Base-by-base conservation (phyloP, 2,329 filamentous ascomycete species). In the Aspergillus thermomutatus region DNA sequence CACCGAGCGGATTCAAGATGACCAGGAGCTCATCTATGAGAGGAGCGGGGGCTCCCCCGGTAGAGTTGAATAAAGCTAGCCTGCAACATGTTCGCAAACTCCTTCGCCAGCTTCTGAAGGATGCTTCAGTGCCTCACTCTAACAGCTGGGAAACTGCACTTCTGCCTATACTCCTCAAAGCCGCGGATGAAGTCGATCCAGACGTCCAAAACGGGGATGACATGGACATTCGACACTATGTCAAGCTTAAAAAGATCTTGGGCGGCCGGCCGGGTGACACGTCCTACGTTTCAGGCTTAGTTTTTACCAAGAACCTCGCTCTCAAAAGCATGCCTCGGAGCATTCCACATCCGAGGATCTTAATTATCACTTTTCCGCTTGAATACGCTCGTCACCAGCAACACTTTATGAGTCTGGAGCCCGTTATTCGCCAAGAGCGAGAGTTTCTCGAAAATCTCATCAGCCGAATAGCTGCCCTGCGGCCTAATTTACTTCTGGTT, bases 371-470 rank as follows among this genome's bases (percentile, higher is more conserved):
- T 0, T 99, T 99, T 69, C 87, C 94, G 0, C 91, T 99, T 56
- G 94, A 99, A 71, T 99, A 99, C 72, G 91, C 95, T 57, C 86
- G 94, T 41, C 92, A 97, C 65, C 88, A 93, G 69, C 85, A 91
- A 61, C 92, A 97, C 71, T 97, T 99, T 72, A 97, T 99, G 92
- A 99, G 94, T 66, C 78, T 99, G 50, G 92, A 97, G 66, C 93
- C 93, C 41, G 92, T 99, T 55, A 96, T 99, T 65, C 90, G 93
- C 54, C 94, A 99, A 72, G 95, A 99, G 75, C 89, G 90, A 63
- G 94, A 99, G 69, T 99, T 94, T 64, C 79, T 99, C 26, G 85
- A 89, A 64, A 94, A 96, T 68, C 85, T 99, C 55, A 92, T 99
- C 27, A 92, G 91, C 68, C 86, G 94, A 53, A 97, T 99, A 64